Base-by-base conservation (phyloP, 352 stramenopile species). In the Globisporangium recalcitrans region DNA sequence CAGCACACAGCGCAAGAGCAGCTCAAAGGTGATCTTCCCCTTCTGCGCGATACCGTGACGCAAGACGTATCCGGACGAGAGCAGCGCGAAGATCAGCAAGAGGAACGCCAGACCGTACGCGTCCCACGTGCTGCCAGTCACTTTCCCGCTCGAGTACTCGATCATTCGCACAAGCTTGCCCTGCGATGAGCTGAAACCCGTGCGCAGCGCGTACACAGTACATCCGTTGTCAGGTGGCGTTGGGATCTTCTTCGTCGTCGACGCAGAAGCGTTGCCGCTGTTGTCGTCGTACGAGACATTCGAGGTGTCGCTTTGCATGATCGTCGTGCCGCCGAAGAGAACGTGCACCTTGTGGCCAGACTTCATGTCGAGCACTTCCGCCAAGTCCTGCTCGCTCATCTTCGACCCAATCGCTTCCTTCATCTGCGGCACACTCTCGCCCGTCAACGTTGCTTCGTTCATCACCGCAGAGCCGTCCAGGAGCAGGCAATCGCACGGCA, bases 401-500 rank as follows among this genome's bases (percentile, higher is more conserved):
- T 91, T 93, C 26, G 68, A 62, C 4, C 78, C 75, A 57, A 97
- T 91, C 13, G 81, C 90, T 71, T 98, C 95, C 71, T 99, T 99
- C 73, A 98, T 93, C 72, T 99, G 96, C 11, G 97, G 97, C 32
- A 99, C 91, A 63, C 91, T 98, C 73, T 99, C 98, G 44, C 98
- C 98, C 1, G 98, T 99, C 38, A 99, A 73, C 56, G 98, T 98
- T 19, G 98, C 96, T 77, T 99, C 98, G 75, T 99, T 99, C 16
- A 99, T 92, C 11, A 99, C 95, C 47, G 91, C 95, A 26, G 84
- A 90, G 11, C 98, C 97, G 51, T 91, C 76, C 34, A 99, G 64
- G 29, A 99, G 76, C 57, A 99, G 72, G 36, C 96, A 85, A 78
- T 99, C 98, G 55, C 92, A 98, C 10, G 97, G 97, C 26, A 99